These are phyloP conservation scores for Polygonum aviculare DNA, from an alignment of 148 eudicot genomes.

Conservation along the genomic window DNA sequence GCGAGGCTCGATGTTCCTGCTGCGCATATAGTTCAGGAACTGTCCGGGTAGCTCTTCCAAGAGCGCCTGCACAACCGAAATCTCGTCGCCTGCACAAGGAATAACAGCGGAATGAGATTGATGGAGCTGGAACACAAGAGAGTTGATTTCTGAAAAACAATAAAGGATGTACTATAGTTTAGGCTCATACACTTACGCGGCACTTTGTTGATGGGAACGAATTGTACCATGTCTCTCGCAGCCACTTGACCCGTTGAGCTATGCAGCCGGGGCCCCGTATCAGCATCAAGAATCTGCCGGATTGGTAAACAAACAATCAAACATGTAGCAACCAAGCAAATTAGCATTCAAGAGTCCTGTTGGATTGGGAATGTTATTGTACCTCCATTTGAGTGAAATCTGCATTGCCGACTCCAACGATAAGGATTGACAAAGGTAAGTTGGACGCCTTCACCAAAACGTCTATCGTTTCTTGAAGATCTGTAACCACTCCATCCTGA, in stretches of 20 bases:
- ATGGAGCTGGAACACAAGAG: not conserved
- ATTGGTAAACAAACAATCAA: not conserved
- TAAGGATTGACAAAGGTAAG: slow-evolving; percentile 75
- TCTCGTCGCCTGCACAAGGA: slow-evolving; percentile 45
- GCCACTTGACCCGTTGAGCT: slow-evolving; percentile 83
- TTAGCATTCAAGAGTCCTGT: not conserved
- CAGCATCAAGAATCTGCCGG: slow-evolving; percentile 85
- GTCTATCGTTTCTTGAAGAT: slow-evolving; percentile 75
- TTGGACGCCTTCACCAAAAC: slow-evolving; percentile 81
- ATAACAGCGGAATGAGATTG: not conserved
- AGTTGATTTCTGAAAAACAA: not conserved
- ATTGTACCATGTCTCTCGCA: slow-evolving; percentile 88
- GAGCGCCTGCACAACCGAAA: slow-evolving; percentile 55
- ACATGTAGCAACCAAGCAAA: not conserved
- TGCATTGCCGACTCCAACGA: slow-evolving; percentile 87
- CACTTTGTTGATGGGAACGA: slow-evolving; percentile 81
- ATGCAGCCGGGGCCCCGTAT: slow-evolving; percentile 60
- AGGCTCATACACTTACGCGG: slow-evolving; percentile 38
- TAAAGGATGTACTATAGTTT: not conserved
- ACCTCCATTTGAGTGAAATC: slow-evolving; percentile 90
- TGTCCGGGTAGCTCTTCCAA: slow-evolving; percentile 87
- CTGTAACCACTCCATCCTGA: slow-evolving; percentile 92
- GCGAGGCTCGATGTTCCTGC: slow-evolving; percentile 62
- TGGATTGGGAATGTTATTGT: not conserved
- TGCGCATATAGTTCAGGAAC: slow-evolving; percentile 58